phyloP scores from a whole-genome alignment of 331 rosid genomes.

The Saraca asoca region DNA sequence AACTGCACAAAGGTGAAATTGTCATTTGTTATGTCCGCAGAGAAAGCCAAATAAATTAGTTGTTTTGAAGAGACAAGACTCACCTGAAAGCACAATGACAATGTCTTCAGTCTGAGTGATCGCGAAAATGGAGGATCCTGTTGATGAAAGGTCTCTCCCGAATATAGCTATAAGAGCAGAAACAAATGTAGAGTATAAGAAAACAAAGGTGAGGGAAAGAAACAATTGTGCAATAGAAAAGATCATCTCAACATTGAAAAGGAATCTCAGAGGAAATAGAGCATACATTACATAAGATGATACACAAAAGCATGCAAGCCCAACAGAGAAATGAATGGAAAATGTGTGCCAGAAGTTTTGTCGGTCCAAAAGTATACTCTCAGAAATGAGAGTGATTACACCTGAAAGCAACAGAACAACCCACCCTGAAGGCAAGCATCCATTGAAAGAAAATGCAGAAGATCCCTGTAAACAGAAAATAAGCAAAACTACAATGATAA shows the following conservation, averaged over 20 bases:
- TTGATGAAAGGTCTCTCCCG: conserved; percentile 74
- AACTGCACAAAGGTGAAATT: too few species aligned
- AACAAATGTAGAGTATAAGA: neutral
- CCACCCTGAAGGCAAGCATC: conserved; percentile 94
- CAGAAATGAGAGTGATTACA: conserved; percentile 64
- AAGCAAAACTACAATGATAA: neutral
- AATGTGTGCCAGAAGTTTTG: conserved; percentile 75
- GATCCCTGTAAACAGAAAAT: conserved; percentile 59
- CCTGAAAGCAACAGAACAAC: conserved; percentile 61
- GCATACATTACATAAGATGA: conserved; percentile 72
- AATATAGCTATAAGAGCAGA: conserved; percentile 47
- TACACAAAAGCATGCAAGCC: conserved; percentile 72
- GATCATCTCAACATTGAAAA: conserved; percentile 8
- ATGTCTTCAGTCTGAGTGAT: conserved; percentile 64
- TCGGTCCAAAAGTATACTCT: conserved; percentile 68
- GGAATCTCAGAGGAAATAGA: conserved; percentile 9
- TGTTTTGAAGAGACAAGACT: conserved; percentile 24
- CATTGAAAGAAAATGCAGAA: conserved; percentile 62
- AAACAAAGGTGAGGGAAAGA: neutral
- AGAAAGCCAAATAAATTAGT: conserved; percentile 14
- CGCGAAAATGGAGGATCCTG: conserved; percentile 61
- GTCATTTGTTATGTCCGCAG: conserved; percentile 12
- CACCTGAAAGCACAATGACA: conserved; percentile 28
- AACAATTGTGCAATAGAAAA: conserved; percentile 20
- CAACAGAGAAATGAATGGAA: conserved; percentile 62